A percentile compares a stretch with the other conserved stretches of the same genome.
phyloP scores from a whole-genome alignment of 2,329 filamentous ascomycete species.

The Calonectria naviculata region DNA sequence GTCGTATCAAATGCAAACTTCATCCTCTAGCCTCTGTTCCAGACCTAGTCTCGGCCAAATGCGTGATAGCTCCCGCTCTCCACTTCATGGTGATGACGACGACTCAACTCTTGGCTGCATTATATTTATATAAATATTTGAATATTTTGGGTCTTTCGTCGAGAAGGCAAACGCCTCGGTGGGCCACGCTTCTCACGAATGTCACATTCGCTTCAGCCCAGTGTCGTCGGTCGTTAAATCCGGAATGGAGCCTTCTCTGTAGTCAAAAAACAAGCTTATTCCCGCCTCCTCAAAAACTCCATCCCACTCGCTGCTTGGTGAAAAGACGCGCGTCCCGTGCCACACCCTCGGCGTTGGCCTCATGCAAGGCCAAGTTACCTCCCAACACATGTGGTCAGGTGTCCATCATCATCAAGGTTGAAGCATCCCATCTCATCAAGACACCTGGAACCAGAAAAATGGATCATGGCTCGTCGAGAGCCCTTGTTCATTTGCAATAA shows the following conservation, averaged over 20 bases:
- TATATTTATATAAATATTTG: too few species aligned
- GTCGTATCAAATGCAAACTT: neutral
- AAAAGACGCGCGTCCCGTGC: slow-evolving; percentile 17
- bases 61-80: neutral
- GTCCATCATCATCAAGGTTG: neutral
- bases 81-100: neutral
- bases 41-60: neutral
- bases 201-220: neutral
- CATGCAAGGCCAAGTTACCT: neutral
- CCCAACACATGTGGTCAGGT: neutral
- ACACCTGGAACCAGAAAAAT: neutral
- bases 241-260: neutral
- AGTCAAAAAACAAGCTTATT: slow-evolving; percentile 23
- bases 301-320: neutral
- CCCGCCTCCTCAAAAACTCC: neutral
- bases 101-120: neutral
- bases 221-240: neutral
- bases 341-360: neutral
- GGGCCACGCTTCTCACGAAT: neutral
- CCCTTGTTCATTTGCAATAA: slow-evolving; percentile 22
- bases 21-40: neutral
- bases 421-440: neutral
- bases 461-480: slow-evolving; percentile 22
- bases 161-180: neutral
- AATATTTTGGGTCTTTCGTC: neutral